Evolutionary conservation across 768 basidiomycete genomes (phyloP).

Genomic region (Coprinopsis sp.): DNA sequence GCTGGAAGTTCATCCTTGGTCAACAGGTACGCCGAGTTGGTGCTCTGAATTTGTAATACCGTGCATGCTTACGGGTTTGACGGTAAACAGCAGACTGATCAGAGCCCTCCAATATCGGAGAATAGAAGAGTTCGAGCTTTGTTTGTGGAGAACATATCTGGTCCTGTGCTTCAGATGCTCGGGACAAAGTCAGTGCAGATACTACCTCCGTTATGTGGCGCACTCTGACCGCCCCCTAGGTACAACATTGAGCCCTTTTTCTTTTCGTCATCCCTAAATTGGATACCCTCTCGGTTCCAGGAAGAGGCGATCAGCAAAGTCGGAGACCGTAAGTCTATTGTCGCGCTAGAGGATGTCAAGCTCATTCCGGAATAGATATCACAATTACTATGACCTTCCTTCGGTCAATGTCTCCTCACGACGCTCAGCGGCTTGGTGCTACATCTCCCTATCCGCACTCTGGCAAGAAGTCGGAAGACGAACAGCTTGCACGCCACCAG

Average conservation of each 20-base stretch:
- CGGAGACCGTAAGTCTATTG: conserved; percentile 48
- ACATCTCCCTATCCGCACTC: conserved; percentile 14
- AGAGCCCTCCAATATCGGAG: too few relatives aligned
- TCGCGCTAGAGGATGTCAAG: neutral
- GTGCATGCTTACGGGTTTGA: too few relatives aligned
- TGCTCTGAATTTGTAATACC: too few relatives aligned
- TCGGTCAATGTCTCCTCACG: conserved; percentile 31
- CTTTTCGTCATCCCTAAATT: conserved; percentile 59
- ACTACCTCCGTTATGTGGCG: conserved; percentile 32
- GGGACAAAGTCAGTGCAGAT: conserved; percentile 43
- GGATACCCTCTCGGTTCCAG: conserved; percentile 65
- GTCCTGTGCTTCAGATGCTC: conserved; percentile 54
- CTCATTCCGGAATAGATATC: conserved; percentile 43
- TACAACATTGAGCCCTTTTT: conserved; percentile 64
- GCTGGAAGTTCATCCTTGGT: conserved; percentile 36
- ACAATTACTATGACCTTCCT: conserved; percentile 55
- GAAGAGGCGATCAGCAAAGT: conserved; percentile 35
- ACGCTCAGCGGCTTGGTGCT: conserved; percentile 14
- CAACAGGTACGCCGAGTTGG: conserved; percentile 35
- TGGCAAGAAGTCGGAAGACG: too few relatives aligned
- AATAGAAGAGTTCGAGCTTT: conserved; percentile 38
- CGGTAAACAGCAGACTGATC: too few relatives aligned
- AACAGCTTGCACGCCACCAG: too few relatives aligned
- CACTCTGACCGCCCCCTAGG: conserved; percentile 20
- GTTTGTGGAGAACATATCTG: conserved; percentile 50